These are phyloP conservation scores for Cruciata laevipes DNA, from an alignment of 257 asterid genomes.

Conservation along the genomic window DNA sequence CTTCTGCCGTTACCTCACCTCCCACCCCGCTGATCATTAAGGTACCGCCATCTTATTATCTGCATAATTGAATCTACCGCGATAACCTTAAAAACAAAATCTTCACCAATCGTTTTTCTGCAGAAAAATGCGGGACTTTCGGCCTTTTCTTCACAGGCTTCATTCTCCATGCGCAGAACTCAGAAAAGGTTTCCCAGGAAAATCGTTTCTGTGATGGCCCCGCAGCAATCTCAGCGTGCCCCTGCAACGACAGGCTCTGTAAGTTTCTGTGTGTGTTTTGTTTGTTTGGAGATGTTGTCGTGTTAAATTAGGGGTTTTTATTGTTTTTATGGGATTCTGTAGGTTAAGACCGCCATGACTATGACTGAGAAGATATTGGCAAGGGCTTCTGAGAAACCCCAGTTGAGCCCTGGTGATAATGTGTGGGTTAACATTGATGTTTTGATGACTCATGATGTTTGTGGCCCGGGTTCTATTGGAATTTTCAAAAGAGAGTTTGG, in stretches of 20 bases:
- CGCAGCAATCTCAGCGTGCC: conserved; percentile 66
- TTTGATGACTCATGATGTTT: conserved; percentile 91
- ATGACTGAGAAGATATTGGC: conserved; percentile 93
- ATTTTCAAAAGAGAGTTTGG: conserved; percentile 91
- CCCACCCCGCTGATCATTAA: conserved; percentile 38
- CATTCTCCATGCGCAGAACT: conserved; percentile 30
- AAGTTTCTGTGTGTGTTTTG: background rate
- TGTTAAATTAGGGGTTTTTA: conserved; percentile 10
- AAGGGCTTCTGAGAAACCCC: conserved; percentile 66
- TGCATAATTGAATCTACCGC: background rate
- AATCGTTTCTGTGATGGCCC: conserved; percentile 69
- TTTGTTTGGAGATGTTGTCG: conserved; percentile 13
- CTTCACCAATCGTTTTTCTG: conserved; percentile 4
- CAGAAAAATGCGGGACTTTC: conserved; percentile 65
- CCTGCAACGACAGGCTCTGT: conserved; percentile 83
- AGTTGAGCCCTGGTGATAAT: conserved; percentile 82
- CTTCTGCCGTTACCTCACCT: conserved; percentile 43
- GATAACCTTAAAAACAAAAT: too few relatives aligned
- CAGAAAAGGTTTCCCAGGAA: conserved; percentile 41
- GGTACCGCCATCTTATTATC: conserved; percentile 22
- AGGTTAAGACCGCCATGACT: conserved; percentile 90
- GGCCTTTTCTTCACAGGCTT: conserved; percentile 34
- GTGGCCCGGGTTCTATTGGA: conserved; percentile 81
- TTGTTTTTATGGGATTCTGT: background rate
- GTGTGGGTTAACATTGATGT: conserved; percentile 84